These are phyloP conservation scores for Mycena kentingensis DNA, from an alignment of 768 basidiomycete species.

Conservation along the genomic window DNA sequence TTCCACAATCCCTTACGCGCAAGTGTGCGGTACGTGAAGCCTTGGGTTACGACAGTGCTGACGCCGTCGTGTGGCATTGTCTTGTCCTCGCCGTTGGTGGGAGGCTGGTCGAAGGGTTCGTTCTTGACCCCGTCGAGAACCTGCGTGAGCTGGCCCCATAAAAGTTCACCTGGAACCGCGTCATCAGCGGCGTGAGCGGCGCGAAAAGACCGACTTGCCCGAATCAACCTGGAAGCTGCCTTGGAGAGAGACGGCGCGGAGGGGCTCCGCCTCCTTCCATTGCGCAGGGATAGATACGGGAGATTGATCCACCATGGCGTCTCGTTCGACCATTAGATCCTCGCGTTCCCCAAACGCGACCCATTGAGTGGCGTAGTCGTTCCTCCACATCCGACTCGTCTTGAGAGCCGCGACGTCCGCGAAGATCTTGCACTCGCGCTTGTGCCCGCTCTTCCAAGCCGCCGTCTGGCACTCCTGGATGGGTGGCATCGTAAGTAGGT, in stretches of 20 bases:
- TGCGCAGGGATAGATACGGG: not conserved
- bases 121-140: slow-evolving; percentile 8
- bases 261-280: slow-evolving; percentile 13
- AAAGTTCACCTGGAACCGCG: slow-evolving; percentile 13
- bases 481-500: too few species aligned
- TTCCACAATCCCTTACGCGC: slow-evolving; percentile 21
- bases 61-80: not conserved
- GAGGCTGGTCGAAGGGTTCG: slow-evolving; percentile 2
- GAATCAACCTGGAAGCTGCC: slow-evolving; percentile 17
- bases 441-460: slow-evolving; percentile 20
- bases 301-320: not conserved
- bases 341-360: slow-evolving; percentile 12
- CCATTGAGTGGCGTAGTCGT: slow-evolving; percentile 8
- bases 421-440: slow-evolving; percentile 22
- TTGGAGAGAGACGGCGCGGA: not conserved
- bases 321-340: not conserved
- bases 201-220: slow-evolving; percentile 1
- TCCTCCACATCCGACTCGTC: slow-evolving; percentile 16
- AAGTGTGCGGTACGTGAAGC: slow-evolving; percentile 11
- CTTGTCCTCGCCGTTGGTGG: slow-evolving; percentile 5
- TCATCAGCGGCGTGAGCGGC: not conserved
- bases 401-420: slow-evolving; percentile 14
- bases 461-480: slow-evolving; percentile 19
- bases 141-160: slow-evolving; percentile 19
- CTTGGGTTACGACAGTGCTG: slow-evolving; percentile 9